Percentiles rank a stretch among this genome's conserved stretches.
Conservation (phyloP, 1,139 yeast species). For the Candida sanyaensis region DNA sequence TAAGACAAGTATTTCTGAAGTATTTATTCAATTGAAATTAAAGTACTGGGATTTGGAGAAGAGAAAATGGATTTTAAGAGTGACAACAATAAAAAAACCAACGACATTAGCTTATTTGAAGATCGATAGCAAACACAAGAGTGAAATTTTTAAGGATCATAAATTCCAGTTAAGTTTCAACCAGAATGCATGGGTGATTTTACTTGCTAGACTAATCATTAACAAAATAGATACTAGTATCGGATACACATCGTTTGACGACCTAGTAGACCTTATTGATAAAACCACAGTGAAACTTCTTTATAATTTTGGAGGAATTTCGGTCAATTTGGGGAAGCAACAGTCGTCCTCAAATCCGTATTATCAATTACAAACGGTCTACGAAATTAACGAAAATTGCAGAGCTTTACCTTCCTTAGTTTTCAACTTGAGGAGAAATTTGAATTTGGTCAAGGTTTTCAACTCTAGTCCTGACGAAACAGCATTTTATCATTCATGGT, state of each 20-base stretch:
- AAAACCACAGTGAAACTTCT: slow-evolving; percentile 28
- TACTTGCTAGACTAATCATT: slow-evolving; percentile 33
- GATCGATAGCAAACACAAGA: slow-evolving; percentile 18
- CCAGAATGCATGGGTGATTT: slow-evolving; percentile 30
- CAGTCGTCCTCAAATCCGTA: slow-evolving; percentile 24
- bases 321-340: slow-evolving; percentile 14
- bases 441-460: slow-evolving; percentile 35
- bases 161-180: slow-evolving; percentile 32
- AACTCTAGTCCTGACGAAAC: slow-evolving; percentile 50
- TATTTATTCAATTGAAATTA: slow-evolving; percentile 33
- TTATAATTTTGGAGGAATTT: slow-evolving; percentile 33
- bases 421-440: slow-evolving; percentile 35
- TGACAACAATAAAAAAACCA: slow-evolving; percentile 29
- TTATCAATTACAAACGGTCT: slow-evolving; percentile 18
- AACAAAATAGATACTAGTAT: slow-evolving; percentile 35
- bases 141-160: slow-evolving; percentile 27
- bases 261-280: slow-evolving; percentile 28
- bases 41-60: slow-evolving; percentile 26
- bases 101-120: slow-evolving; percentile 29
- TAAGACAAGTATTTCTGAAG: slow-evolving; percentile 21
- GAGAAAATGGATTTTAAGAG: slow-evolving; percentile 26
- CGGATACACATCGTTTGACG: slow-evolving; percentile 37
- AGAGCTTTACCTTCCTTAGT: slow-evolving; percentile 28
- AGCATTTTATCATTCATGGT: slow-evolving; percentile 38
- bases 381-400: slow-evolving; percentile 28